Evolutionary conservation across 75 land plant species (phyloP), one percentile per base, ranked within the genome.

Genomic region (Larix kaempferi): DNA sequence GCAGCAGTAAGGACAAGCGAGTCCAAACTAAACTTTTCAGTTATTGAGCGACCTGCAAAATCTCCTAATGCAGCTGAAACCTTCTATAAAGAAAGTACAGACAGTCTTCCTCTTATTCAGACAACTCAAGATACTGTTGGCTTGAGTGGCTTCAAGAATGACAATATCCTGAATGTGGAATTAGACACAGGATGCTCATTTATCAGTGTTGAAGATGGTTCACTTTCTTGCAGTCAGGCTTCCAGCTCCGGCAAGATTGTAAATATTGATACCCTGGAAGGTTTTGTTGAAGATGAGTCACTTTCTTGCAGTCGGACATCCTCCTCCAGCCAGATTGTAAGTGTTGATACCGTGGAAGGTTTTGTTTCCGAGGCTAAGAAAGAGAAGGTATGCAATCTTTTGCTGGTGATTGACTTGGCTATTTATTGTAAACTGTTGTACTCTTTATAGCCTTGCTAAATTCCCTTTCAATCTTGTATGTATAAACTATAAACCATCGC

Each of bases 291-390:
- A 4, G 41, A 39, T 39, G 49, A 44, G 49, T 44, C 49, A 44
- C 49, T 44, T 44, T 44, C 49, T 44, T 44, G 52, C 39, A 67
- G 33, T 67, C 14, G 64, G 2, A 10, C 27, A 1, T 67, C 72
- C 72, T 37, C 11, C 44, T 39, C 72, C 52, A 27, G 72, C 39
- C 71, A 66, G 71, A 66, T 66, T 37, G 72, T 67, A 3, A 44
- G 39, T 22, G 39, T 44, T 39, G 22, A 67, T 39, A 19, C 44
- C n/a, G 2, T 67, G 49, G 72, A 67, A 41, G 49, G 49, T 67
- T n/a, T 67, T 33, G 72, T 67, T 44, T 67, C 72, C 7, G 44
- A 67, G 8, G 72, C 72, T 17, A 67, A 41, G 72, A 67, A 67
- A 39, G 39, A 67, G 44, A 67, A 67, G 72, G 72, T 16, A 39